These are phyloP conservation scores for Colletotrichum limetticola DNA, from an alignment of 2,329 filamentous ascomycete species.

Conservation along the genomic window DNA sequence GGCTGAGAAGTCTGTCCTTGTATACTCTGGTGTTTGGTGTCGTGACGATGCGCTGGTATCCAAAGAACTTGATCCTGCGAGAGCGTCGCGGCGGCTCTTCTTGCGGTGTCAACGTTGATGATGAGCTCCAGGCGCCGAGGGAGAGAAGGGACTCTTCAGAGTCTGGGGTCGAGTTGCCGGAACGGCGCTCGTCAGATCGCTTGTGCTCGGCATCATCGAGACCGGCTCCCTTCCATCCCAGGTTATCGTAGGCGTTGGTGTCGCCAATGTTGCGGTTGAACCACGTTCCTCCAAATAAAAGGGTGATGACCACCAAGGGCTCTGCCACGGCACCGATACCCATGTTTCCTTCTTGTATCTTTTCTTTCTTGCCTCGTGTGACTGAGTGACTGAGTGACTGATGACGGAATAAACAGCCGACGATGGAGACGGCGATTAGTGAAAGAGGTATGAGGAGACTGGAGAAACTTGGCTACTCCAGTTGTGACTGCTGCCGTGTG, in stretches of 20 bases:
- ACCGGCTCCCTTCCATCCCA: slow-evolving; percentile 30
- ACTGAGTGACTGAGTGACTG: neutral
- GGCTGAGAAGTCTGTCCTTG: slow-evolving; percentile 68
- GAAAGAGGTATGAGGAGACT: slow-evolving; percentile 10
- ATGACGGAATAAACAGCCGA: neutral
- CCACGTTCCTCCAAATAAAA: slow-evolving; percentile 56
- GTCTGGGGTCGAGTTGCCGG: slow-evolving; percentile 31
- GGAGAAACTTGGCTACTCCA: slow-evolving; percentile 19
- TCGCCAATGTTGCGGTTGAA: slow-evolving; percentile 55
- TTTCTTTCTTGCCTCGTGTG: neutral
- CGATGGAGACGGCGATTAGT: slow-evolving; percentile 8
- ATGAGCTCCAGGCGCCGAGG: slow-evolving; percentile 35
- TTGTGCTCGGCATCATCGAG: slow-evolving; percentile 31
- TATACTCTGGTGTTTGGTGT: slow-evolving; percentile 73
- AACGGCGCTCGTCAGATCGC: slow-evolving; percentile 49
- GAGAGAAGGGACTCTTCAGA: slow-evolving; percentile 32
- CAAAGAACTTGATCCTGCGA: slow-evolving; percentile 45
- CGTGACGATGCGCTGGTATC: slow-evolving; percentile 53
- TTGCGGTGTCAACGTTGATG: slow-evolving; percentile 42
- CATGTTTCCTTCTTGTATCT: slow-evolving; percentile 42
- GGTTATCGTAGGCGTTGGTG: slow-evolving; percentile 36
- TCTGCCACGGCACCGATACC: slow-evolving; percentile 53
- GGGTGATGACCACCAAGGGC: slow-evolving; percentile 53
- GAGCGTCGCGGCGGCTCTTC: slow-evolving; percentile 44
- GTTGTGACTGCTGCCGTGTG: slow-evolving; percentile 18